These are phyloP conservation scores for Talaromyces sp. DNA, from an alignment of 2,329 filamentous ascomycete species.

Conservation along the genomic window DNA sequence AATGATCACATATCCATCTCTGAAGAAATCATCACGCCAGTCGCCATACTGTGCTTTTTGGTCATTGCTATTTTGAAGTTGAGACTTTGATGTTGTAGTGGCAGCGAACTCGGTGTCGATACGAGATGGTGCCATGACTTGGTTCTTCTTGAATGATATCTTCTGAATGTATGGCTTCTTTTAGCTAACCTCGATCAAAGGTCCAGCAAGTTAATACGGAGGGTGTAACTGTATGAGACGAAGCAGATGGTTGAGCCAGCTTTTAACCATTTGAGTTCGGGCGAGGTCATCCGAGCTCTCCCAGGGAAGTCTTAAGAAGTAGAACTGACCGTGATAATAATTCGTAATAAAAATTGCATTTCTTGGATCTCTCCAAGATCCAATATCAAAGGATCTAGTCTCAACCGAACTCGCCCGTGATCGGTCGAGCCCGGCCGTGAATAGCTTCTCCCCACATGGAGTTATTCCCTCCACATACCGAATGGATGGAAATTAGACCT, in stretches of 20 bases:
- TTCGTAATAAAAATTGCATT: background rate
- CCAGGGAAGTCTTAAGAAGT: background rate
- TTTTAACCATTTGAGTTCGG: background rate
- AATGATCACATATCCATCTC: background rate
- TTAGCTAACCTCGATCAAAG: background rate
- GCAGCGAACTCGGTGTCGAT: background rate
- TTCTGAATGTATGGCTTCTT: background rate
- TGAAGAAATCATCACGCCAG: slow-evolving; percentile 1
- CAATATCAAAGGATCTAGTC: background rate
- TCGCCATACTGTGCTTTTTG: background rate
- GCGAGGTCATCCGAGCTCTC: background rate
- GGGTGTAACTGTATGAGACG: too few species aligned
- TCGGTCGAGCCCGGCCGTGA: background rate
- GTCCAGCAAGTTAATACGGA: background rate
- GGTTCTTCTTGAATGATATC: background rate
- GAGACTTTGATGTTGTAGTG: background rate
- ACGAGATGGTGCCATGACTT: background rate
- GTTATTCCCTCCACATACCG: background rate
- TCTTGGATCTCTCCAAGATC: background rate
- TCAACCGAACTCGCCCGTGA: background rate
- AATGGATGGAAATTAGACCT: background rate
- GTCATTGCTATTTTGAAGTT: background rate
- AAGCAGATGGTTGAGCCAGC: too few species aligned
- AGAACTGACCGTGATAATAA: background rate
- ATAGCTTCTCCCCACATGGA: background rate